Percentiles rank a stretch among this genome's conserved stretches.
Conservation (phyloP, 2,329 filamentous ascomycete species). For the Arthrobotrys pseudoclavata region DNA sequence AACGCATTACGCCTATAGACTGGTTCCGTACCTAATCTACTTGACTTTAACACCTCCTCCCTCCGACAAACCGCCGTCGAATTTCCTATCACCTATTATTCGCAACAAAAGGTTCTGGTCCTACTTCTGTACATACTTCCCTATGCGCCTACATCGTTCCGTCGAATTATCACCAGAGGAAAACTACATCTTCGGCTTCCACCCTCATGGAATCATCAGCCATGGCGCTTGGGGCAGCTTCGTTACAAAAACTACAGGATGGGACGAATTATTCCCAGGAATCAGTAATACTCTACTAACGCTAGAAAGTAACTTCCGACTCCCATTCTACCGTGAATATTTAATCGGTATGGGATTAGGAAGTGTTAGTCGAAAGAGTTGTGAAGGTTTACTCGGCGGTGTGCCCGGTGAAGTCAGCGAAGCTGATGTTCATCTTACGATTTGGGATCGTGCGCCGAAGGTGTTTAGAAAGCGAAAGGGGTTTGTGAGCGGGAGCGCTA, state of each 20-base stretch:
- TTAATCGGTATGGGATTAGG: constrained; percentile 88
- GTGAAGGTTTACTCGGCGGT: constrained; percentile 85
- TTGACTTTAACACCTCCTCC: constrained; percentile 83
- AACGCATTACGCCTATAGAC: constrained; percentile 64
- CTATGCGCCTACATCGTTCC: constrained; percentile 87
- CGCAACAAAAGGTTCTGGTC: constrained; percentile 83
- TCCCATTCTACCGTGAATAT: constrained; percentile 94
- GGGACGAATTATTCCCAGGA: constrained; percentile 87
- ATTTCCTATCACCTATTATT: constrained; percentile 78
- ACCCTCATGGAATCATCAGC: constrained; percentile 92
- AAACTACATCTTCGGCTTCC: constrained; percentile 97
- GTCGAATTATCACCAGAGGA: constrained; percentile 81
- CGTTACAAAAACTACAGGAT: constrained; percentile 70
- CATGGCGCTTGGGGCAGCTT: constrained; percentile 57
- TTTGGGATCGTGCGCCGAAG: constrained; percentile 54
- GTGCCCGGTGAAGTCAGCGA: constrained; percentile 56
- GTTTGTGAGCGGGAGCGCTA: constrained; percentile 34
- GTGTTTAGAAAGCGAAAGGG: constrained; percentile 44
- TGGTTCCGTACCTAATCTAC: constrained; percentile 83
- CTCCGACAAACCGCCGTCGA: constrained; percentile 79
- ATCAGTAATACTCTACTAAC: constrained; percentile 95
- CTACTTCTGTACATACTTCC: constrained; percentile 92
- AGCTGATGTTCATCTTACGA: constrained; percentile 45
- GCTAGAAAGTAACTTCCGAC: constrained; percentile 93
- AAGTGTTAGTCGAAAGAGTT: constrained; percentile 91